phyloP scores from a whole-genome alignment of 139 green algal species.

The Auxenochlorella protothecoides region DNA sequence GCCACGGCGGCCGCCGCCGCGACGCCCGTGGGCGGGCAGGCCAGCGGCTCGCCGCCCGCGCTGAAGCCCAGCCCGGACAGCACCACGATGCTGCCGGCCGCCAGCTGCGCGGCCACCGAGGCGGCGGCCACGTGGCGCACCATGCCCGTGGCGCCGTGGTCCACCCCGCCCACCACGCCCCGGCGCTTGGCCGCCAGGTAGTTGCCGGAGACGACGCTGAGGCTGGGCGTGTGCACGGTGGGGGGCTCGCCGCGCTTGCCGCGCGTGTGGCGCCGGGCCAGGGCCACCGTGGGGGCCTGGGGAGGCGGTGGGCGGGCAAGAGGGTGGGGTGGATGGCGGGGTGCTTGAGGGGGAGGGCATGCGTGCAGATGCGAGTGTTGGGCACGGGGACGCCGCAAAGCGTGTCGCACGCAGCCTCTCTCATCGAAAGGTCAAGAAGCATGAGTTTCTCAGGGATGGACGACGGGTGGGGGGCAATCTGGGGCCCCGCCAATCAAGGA shows the following conservation, averaged over 20 bases:
- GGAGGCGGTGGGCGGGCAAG: neutral
- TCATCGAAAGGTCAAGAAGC: too few relatives aligned
- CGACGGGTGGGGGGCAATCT: neutral
- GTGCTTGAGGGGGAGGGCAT: neutral
- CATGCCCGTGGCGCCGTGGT: constrained; percentile 59
- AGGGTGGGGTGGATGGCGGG: neutral
- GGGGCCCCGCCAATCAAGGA: neutral
- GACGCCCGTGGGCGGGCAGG: constrained; percentile 65
- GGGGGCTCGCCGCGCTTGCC: neutral
- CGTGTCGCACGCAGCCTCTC: too few relatives aligned
- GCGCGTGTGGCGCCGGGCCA: constrained; percentile 19
- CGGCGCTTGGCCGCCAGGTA: constrained; percentile 81
- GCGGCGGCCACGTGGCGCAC: constrained; percentile 71
- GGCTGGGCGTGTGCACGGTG: neutral
- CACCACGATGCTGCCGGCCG: constrained; percentile 75
- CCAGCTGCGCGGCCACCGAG: constrained; percentile 67
- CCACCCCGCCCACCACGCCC: constrained; percentile 80
- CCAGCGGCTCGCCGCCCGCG: constrained; percentile 79
- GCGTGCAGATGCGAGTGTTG: too few relatives aligned
- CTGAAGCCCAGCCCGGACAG: constrained; percentile 67
- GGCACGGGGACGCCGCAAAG: too few relatives aligned
- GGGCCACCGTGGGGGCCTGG: constrained; percentile 19
- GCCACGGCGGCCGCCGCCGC: constrained; percentile 34
- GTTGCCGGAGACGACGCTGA: constrained; percentile 72
- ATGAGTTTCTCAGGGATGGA: too few relatives aligned